These are phyloP conservation scores for Ustilago loliicola DNA, from an alignment of 1,284 basidiomycete genomes.

Conservation along the genomic window DNA sequence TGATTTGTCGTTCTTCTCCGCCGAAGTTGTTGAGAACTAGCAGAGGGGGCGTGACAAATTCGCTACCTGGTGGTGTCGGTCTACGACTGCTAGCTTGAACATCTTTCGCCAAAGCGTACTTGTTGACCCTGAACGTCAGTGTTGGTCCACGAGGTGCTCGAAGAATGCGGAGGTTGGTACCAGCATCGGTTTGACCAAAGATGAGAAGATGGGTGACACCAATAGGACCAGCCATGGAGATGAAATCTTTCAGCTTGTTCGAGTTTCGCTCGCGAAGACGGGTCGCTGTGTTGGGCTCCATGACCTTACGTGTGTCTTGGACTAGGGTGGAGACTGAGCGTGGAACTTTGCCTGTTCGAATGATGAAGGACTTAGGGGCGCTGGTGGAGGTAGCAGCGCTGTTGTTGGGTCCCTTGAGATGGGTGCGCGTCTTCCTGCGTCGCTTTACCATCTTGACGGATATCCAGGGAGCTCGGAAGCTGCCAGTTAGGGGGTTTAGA, in stretches of 20 bases:
- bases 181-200: slow-evolving; percentile 77
- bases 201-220: slow-evolving; percentile 93
- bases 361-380: slow-evolving; percentile 79
- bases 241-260: slow-evolving; percentile 94
- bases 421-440: slow-evolving; percentile 67
- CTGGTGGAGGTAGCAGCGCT: slow-evolving; percentile 44
- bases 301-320: slow-evolving; percentile 89
- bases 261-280: slow-evolving; percentile 86
- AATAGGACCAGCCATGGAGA: slow-evolving; percentile 90
- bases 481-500: neutral
- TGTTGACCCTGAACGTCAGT: slow-evolving; percentile 89
- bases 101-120: slow-evolving; percentile 91
- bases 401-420: slow-evolving; percentile 66
- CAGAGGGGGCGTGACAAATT: slow-evolving; percentile 86
- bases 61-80: slow-evolving; percentile 79
- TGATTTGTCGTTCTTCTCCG: slow-evolving; percentile 79
- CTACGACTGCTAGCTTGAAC: slow-evolving; percentile 78
- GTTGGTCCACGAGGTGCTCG: slow-evolving; percentile 93
- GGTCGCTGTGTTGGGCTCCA: slow-evolving; percentile 98
- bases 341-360: slow-evolving; percentile 94
- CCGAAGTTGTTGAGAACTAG: slow-evolving; percentile 78
- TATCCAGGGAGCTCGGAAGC: slow-evolving; percentile 5
- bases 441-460: slow-evolving; percentile 40
- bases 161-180: slow-evolving; percentile 83
- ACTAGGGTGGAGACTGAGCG: slow-evolving; percentile 88